phyloP scores from a whole-genome alignment of 176 grass and related monocot species.

The Saccharum officinarum region DNA sequence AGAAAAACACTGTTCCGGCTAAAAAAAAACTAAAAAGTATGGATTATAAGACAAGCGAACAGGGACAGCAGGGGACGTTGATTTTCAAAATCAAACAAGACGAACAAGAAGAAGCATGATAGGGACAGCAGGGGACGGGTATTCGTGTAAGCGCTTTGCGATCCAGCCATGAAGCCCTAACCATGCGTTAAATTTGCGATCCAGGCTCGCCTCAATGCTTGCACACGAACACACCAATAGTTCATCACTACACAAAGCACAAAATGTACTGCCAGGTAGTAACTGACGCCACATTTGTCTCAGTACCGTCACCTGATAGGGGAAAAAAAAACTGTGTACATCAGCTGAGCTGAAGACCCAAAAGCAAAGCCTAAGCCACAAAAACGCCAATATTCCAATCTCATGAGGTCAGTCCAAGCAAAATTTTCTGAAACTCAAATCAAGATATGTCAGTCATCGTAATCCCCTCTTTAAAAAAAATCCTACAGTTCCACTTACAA shows the following conservation, averaged over 20 bases:
- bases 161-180: too few species aligned
- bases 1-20: too few species aligned
- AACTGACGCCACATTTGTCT: not conserved
- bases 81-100: too few species aligned
- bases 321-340: not conserved
- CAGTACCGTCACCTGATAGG: not conserved
- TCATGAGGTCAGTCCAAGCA: not conserved
- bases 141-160: too few species aligned
- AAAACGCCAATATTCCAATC: not conserved
- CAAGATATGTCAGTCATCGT: slow-evolving; percentile 13
- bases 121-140: too few species aligned
- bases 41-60: too few species aligned
- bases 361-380: not conserved
- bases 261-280: not conserved
- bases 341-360: not conserved
- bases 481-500: slow-evolving; percentile 37
- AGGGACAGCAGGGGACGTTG: too few species aligned
- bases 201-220: not conserved
- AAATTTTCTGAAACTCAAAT: not conserved
- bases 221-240: not conserved
- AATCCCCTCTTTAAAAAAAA: not conserved
- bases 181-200: not conserved
- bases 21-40: too few species aligned
- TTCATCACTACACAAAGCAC: not conserved
- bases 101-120: too few species aligned